Evolutionary conservation across 306 rosid genomes (phyloP).

Genomic region (Castanopsis chinensis): DNA sequence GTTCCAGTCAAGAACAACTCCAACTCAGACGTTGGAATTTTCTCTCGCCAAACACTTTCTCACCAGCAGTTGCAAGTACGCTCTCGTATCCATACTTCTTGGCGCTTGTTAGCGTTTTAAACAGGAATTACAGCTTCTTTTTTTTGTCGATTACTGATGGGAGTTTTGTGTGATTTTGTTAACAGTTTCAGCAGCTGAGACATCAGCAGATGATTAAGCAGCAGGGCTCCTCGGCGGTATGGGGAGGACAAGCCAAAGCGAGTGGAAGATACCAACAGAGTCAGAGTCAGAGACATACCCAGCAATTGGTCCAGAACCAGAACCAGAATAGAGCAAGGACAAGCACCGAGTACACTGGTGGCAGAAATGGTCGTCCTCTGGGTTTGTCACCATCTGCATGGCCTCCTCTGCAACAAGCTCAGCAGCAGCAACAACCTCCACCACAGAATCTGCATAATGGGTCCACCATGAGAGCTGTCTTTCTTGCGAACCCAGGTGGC

Average conservation of each 20-base stretch:
- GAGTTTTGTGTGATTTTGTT: neutral
- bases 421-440: constrained; percentile 23
- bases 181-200: constrained; percentile 49
- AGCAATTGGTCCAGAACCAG: constrained; percentile 17
- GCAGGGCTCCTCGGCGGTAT: constrained; percentile 28
- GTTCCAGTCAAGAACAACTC: constrained; percentile 17
- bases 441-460: constrained; percentile 19
- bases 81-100: neutral
- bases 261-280: constrained; percentile 15
- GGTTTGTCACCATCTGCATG: constrained; percentile 58
- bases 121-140: neutral
- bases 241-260: constrained; percentile 30
- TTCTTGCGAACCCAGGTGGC: constrained; percentile 19
- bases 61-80: constrained; percentile 60
- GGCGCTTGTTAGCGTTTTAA: neutral
- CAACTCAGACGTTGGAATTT: constrained; percentile 26
- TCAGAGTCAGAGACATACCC: constrained; percentile 23
- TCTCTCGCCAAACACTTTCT: constrained; percentile 35
- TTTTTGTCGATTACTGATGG: neutral
- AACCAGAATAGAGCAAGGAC: constrained; percentile 26
- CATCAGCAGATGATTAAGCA: constrained; percentile 54
- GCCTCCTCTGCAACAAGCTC: constrained; percentile 56
- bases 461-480: constrained; percentile 50
- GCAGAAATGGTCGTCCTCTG: constrained; percentile 19
- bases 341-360: constrained; percentile 14